Percentiles rank a stretch among this genome's conserved stretches.
Conservation (phyloP, 768 basidiomycete genomes). For the Mycena sanguinolenta region DNA sequence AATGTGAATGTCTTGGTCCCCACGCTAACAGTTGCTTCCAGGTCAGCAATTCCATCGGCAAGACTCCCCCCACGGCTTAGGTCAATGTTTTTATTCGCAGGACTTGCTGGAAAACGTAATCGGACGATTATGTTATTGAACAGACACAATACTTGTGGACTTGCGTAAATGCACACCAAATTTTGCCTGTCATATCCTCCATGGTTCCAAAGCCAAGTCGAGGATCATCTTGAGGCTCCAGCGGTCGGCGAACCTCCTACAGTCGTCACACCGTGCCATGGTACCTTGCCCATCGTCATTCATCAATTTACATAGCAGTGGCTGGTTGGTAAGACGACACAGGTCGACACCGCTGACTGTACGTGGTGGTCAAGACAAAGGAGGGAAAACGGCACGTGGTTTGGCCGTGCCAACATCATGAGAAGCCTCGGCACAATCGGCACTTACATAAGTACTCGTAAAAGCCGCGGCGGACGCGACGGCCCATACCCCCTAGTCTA, state of each 20-base stretch:
- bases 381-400: too few species aligned
- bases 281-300: conserved; percentile 90
- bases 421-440: too few species aligned
- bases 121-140: conserved; percentile 22
- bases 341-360: conserved; percentile 90
- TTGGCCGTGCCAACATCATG: too few species aligned
- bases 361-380: too few species aligned
- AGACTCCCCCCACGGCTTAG: conserved; percentile 33
- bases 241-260: conserved; percentile 88
- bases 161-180: conserved; percentile 10
- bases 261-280: conserved; percentile 97
- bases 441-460: too few species aligned
- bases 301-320: conserved; percentile 91
- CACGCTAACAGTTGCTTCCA: conserved; percentile 21
- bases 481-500: too few species aligned
- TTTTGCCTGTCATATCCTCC: not conserved
- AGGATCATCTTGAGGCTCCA: conserved; percentile 93
- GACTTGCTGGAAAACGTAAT: not conserved
- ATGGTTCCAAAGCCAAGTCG: conserved; percentile 36
- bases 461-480: too few species aligned
- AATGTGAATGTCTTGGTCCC: not conserved
- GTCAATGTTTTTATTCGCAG: not conserved
- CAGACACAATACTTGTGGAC: conserved; percentile 22
- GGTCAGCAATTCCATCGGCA: conserved; percentile 54
- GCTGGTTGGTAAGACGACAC: conserved; percentile 78